Evolutionary conservation across 2,329 filamentous ascomycete genomes (phyloP), one percentile per base, ranked within the genome.

Genomic region (Cladosporium sp.): DNA sequence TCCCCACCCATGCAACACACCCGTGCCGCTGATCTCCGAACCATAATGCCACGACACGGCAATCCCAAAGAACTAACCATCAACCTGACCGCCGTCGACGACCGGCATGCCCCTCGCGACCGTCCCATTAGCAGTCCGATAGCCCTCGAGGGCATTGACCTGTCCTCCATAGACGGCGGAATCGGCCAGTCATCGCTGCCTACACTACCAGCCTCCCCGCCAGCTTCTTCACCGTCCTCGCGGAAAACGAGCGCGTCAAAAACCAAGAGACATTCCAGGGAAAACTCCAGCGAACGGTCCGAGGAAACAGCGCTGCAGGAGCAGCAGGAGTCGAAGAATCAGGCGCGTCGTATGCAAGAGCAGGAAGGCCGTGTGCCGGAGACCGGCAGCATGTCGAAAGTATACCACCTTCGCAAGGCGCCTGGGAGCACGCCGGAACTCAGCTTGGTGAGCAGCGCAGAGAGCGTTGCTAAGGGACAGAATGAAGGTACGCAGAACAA

Each of bases 351-450:
- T 63, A 70, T 68, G 57, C 67, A 71, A 60, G 70, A 73, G 43
- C 70, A 75, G 39, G 69, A 72, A 23, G 73, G 74, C 18, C 73
- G 77, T 30, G 60, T 69, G 59, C 71, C 72, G n/a, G 68, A 66
- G 21, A 74, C 68, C 49, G 73, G 74, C 69, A 74, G 72, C 60
- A 70, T 75, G 67, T 74, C 71, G 3, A 74, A 73, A 53, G 65
- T 83, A 75, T 76, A 79, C 73, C 71, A 76, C 30, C 74, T 82
- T 65, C 76, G 78, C 60, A 79, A 77, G 64, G 76, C 75, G 63
- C 76, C 79, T n/a, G 80, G 79, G 32, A 83, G 82, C 43, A 82
- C 81, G 58, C 81, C 82, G 53, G 81, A 83, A 64, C 70, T 84
- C 63, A 79, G 76, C 67, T 63, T 76, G 69, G 68, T 76, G 46